phyloP scores from a whole-genome alignment of 257 asterid genomes.

The Solanum phureja region DNA sequence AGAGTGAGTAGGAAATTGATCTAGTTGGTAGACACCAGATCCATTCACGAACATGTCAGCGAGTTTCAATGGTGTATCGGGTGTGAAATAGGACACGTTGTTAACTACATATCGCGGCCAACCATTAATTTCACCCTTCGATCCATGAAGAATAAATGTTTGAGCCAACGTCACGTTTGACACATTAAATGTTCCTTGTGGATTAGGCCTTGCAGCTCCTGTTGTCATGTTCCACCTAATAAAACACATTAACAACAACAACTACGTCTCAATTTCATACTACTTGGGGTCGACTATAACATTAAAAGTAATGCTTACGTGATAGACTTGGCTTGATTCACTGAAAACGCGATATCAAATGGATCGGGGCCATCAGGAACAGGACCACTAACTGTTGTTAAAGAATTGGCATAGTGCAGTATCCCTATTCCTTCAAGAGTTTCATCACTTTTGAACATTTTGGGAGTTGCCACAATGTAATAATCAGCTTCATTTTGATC shows the following conservation, averaged over 20 bases:
- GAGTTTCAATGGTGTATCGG: slow-evolving; percentile 41
- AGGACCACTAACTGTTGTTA: slow-evolving; percentile 26
- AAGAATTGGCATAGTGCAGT: slow-evolving; percentile 44
- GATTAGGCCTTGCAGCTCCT: slow-evolving; percentile 68
- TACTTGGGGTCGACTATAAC: neutral
- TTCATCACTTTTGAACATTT: slow-evolving; percentile 9
- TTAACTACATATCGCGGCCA: slow-evolving; percentile 24
- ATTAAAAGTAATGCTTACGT: slow-evolving; percentile 17
- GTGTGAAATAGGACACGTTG: slow-evolving; percentile 38
- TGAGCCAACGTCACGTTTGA: slow-evolving; percentile 48
- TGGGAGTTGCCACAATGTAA: slow-evolving; percentile 55
- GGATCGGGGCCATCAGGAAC: slow-evolving; percentile 57
- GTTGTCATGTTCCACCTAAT: slow-evolving; percentile 54
- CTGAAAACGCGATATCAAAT: slow-evolving; percentile 32
- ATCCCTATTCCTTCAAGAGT: slow-evolving; percentile 41
- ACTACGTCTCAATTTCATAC: neutral
- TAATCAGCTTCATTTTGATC: slow-evolving; percentile 33
- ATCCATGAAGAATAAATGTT: slow-evolving; percentile 42
- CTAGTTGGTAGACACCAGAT: slow-evolving; percentile 49
- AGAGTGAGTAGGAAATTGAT: slow-evolving; percentile 30
- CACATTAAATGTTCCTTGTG: slow-evolving; percentile 65
- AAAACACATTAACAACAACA: neutral
- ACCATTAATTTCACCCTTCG: slow-evolving; percentile 4
- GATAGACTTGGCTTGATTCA: slow-evolving; percentile 47
- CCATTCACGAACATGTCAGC: slow-evolving; percentile 50